Evolutionary conservation across 495 filamentous ascomycete species (phyloP).

Genomic region (Neurospora terricola): DNA sequence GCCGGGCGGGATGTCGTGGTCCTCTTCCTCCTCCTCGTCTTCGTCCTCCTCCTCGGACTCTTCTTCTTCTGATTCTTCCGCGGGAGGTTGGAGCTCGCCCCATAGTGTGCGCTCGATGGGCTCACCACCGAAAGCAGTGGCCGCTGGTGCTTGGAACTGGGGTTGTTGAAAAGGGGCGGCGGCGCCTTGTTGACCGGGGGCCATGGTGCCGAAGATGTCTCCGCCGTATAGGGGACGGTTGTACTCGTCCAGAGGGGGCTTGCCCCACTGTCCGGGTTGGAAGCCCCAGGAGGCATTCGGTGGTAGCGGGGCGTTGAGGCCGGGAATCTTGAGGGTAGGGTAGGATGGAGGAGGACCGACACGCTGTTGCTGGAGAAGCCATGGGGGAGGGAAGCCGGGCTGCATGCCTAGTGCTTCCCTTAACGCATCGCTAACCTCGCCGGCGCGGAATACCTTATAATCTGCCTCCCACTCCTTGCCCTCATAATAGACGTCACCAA

Average conservation of each 20-base stretch:
- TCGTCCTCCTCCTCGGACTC: slow-evolving; percentile 62
- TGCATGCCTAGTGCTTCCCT: slow-evolving; percentile 92
- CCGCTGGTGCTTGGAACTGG: slow-evolving; percentile 21
- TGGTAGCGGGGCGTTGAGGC: slow-evolving; percentile 89
- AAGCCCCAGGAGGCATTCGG: slow-evolving; percentile 95
- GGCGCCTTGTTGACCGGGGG: slow-evolving; percentile 40
- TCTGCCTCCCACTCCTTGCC: slow-evolving; percentile 98
- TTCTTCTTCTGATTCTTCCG: slow-evolving; percentile 73
- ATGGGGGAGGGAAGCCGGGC: slow-evolving; percentile 86
- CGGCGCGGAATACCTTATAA: slow-evolving; percentile 76
- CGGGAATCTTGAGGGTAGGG: slow-evolving; percentile 83
- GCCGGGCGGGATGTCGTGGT: slow-evolving; percentile 34
- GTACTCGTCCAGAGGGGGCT: slow-evolving; percentile 87
- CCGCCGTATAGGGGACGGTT: slow-evolving; percentile 85
- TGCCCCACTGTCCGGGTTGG: slow-evolving; percentile 90
- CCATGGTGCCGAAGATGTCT: slow-evolving; percentile 82
- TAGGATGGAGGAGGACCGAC: slow-evolving; percentile 90
- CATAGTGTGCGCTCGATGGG: slow-evolving; percentile 82
- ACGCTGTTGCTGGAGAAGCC: slow-evolving; percentile 94
- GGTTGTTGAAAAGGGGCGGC: slow-evolving; percentile 10
- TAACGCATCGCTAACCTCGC: slow-evolving; percentile 80
- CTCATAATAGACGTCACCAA: slow-evolving; percentile 97
- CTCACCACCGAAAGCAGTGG: slow-evolving; percentile 50
- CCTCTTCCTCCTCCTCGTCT: slow-evolving; percentile 63
- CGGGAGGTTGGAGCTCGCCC: slow-evolving; percentile 84